Percentiles rank a stretch among this genome's conserved stretches.
These are phyloP conservation scores for Corymbia citriodora DNA, from an alignment of 441 rosid genomes.

Conservation along the genomic window DNA sequence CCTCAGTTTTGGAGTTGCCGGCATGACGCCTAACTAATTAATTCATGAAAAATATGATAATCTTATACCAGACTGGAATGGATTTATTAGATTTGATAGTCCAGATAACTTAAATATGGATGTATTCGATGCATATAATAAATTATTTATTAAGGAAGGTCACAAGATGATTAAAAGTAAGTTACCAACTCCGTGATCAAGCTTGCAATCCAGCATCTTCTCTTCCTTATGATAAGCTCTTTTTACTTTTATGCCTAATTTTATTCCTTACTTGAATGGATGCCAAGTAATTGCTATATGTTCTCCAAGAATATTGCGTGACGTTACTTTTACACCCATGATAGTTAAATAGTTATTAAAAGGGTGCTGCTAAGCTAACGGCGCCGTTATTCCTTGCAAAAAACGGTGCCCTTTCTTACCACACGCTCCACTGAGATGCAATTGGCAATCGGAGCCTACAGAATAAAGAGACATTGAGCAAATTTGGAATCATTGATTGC, in stretches of 20 bases:
- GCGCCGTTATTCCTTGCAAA: not conserved
- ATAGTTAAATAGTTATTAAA: too few species aligned
- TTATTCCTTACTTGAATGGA: not conserved
- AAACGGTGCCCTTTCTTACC: not conserved
- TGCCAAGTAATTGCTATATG: not conserved
- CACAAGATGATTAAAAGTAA: not conserved
- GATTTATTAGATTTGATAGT: too few species aligned
- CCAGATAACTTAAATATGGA: not conserved
- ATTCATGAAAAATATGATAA: not conserved
- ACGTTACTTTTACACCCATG: not conserved
- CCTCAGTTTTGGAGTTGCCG: not conserved
- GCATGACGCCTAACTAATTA: not conserved
- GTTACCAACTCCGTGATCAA: not conserved
- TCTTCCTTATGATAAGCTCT: not conserved
- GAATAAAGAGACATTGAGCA: not conserved
- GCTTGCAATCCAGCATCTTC: not conserved
- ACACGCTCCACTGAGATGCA: not conserved
- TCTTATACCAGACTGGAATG: not conserved
- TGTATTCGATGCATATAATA: not conserved
- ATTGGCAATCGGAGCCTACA: not conserved
- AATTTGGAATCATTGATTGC: rapidly evolving
- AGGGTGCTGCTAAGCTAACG: not conserved
- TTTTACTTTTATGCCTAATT: not conserved
- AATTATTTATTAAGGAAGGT: not conserved
- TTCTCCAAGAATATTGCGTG: not conserved